These are phyloP conservation scores for Serpula lacrymans DNA, from an alignment of 768 basidiomycete species.

Conservation along the genomic window DNA sequence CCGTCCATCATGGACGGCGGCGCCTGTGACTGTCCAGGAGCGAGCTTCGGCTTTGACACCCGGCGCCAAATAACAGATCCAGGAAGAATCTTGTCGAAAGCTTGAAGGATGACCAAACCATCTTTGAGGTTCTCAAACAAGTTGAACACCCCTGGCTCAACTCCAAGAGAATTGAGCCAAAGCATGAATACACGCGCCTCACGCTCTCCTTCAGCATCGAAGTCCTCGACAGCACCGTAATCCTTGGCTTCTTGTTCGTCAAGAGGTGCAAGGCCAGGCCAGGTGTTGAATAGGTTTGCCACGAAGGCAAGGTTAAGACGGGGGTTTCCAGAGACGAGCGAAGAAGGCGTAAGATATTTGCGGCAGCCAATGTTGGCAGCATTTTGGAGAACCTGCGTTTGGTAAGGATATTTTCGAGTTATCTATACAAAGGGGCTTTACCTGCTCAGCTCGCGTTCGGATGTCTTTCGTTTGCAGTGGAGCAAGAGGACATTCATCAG, in stretches of 20 bases:
- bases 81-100: conserved; percentile 93
- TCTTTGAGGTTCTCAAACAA: conserved; percentile 95
- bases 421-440: conserved; percentile 17
- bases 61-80: conserved; percentile 93
- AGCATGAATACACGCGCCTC: conserved; percentile 97
- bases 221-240: conserved; percentile 89
- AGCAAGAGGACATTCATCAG: conserved; percentile 85
- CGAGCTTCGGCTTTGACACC: conserved; percentile 89
- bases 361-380: conserved; percentile 92
- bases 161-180: conserved; percentile 96
- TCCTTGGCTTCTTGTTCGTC: conserved; percentile 93
- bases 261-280: conserved; percentile 90
- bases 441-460: conserved; percentile 83
- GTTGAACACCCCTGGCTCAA: conserved; percentile 95
- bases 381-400: conserved; percentile 80
- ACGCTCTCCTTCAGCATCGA: conserved; percentile 97
- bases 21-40: conserved; percentile 41
- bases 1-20: conserved; percentile 30
- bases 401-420: too few species aligned
- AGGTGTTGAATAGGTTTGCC: conserved; percentile 97
- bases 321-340: conserved; percentile 91
- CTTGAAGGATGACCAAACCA: conserved; percentile 87
- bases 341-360: conserved; percentile 91
- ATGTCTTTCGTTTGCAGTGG: conserved; percentile 86
- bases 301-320: conserved; percentile 98